Conservation (phyloP, 1,284 basidiomycete species). For the Waitea zeae region DNA sequence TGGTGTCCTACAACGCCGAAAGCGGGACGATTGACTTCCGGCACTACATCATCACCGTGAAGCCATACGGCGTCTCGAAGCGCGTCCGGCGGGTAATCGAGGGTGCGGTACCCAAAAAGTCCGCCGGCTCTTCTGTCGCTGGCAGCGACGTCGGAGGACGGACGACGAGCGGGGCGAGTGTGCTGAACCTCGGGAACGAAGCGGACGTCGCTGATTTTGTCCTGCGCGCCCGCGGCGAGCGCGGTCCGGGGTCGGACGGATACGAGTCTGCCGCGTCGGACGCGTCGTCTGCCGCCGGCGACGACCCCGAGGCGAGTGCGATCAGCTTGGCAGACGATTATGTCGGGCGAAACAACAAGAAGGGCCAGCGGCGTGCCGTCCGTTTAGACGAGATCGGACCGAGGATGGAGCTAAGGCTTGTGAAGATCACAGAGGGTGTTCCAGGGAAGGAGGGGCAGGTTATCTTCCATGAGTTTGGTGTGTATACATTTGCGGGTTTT, state of each 20-base stretch:
- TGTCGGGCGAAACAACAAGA: slow-evolving; percentile 86
- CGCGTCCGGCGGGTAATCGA: slow-evolving; percentile 85
- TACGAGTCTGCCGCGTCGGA: slow-evolving; percentile 73
- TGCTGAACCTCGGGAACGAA: slow-evolving; percentile 76
- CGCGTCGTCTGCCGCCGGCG: slow-evolving; percentile 67
- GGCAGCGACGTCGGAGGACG: slow-evolving; percentile 7
- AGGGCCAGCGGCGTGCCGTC: slow-evolving; percentile 82
- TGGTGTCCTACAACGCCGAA: slow-evolving; percentile 82
- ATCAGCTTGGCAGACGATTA: slow-evolving; percentile 85
- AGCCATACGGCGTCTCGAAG: slow-evolving; percentile 86
- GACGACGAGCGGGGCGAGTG: slow-evolving; percentile 11
- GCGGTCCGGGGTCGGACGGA: slow-evolving; percentile 51
- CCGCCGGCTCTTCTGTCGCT: slow-evolving; percentile 12
- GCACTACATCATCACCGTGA: slow-evolving; percentile 92
- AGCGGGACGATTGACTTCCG: slow-evolving; percentile 84
- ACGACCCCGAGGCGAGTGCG: slow-evolving; percentile 49
- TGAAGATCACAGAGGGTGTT: slow-evolving; percentile 93
- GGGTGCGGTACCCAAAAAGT: slow-evolving; percentile 24
- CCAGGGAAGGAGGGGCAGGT: slow-evolving; percentile 81
- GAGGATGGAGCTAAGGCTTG: slow-evolving; percentile 79
- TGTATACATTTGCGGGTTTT: slow-evolving; percentile 13
- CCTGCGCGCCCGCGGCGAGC: slow-evolving; percentile 52
- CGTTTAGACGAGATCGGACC: slow-evolving; percentile 90
- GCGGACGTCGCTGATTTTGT: slow-evolving; percentile 95
- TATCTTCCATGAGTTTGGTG: slow-evolving; percentile 84